Evolutionary conservation across 106 monocot species (phyloP).

Genomic region (Triglochin maritima): DNA sequence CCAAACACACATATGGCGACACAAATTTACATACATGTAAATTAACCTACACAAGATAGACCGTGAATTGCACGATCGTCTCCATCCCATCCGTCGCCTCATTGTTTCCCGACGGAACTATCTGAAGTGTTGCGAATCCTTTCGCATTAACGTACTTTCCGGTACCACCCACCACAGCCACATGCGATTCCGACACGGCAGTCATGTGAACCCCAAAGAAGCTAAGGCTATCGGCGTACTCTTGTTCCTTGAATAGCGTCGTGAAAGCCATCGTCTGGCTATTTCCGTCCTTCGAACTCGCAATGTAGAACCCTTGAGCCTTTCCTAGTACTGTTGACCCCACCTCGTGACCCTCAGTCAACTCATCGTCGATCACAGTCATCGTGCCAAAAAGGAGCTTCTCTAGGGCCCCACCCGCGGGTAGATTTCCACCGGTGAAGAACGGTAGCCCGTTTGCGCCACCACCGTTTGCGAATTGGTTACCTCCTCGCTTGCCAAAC

Average conservation of each 20-base stretch:
- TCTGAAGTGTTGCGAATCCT: conserved; percentile 2
- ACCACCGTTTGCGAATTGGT: neutral
- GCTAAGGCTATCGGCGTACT: conserved; percentile 6
- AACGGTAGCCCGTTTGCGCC: neutral
- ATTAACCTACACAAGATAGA: neutral
- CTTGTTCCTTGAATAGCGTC: conserved; percentile 2
- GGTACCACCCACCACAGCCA: conserved; percentile 6
- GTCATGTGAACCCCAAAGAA: conserved; percentile 6
- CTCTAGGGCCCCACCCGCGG: neutral
- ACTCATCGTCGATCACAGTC: conserved; percentile 10
- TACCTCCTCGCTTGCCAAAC: no score
- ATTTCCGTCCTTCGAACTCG: conserved; percentile 3
- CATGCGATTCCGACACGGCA: neutral
- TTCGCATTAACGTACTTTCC: conserved; percentile 2
- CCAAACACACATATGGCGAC: no score
- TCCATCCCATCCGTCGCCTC: conserved; percentile 3
- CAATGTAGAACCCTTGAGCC: conserved; percentile 10
- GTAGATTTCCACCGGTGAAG: conserved; percentile 3
- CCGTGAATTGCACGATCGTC: neutral
- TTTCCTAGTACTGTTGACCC: neutral
- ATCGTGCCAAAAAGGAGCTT: conserved; percentile 3
- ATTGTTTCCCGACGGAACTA: neutral
- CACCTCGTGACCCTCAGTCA: conserved; percentile 2
- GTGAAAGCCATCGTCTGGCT: conserved; percentile 11
- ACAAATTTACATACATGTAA: no score